A percentile compares a stretch with the other conserved stretches of the same genome.
phyloP scores from a whole-genome alignment of 225 moss, liverwort and hornwort genomes.

The Bryum argenteum region DNA sequence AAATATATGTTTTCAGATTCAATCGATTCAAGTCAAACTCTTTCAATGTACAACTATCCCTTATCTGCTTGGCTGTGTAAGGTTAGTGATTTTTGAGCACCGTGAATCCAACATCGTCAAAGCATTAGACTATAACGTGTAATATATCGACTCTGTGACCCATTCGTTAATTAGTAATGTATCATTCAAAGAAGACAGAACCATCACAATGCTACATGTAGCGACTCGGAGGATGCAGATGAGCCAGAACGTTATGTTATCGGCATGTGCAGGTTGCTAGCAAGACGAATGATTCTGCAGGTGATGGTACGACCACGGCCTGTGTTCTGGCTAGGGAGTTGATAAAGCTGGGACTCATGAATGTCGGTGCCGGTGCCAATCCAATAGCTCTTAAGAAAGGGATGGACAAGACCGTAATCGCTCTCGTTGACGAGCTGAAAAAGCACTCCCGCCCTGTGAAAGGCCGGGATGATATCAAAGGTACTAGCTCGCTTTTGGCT shows the following conservation, averaged over 20 bases:
- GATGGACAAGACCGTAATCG: slow-evolving; percentile 49
- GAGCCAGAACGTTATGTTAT: slow-evolving; percentile 22
- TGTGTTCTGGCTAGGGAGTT: slow-evolving; percentile 81
- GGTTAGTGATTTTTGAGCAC: neutral
- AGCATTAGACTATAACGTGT: neutral
- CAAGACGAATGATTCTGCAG: slow-evolving; percentile 89
- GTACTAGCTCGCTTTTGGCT: slow-evolving; percentile 14
- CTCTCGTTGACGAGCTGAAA: slow-evolving; percentile 44
- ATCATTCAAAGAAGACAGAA: slow-evolving; percentile 23
- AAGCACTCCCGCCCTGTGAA: slow-evolving; percentile 41
- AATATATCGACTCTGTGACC: neutral
- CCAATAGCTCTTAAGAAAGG: slow-evolving; percentile 54
- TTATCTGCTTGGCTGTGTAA: neutral
- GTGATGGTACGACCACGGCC: slow-evolving; percentile 92
- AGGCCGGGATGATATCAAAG: slow-evolving; percentile 44
- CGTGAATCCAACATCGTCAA: no score
- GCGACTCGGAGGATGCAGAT: neutral
- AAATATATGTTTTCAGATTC: neutral
- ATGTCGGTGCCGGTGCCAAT: slow-evolving; percentile 80
- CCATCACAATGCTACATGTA: neutral
- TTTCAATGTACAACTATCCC: neutral
- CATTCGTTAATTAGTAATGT: neutral
- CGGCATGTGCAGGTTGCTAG: slow-evolving; percentile 71
- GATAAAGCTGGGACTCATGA: slow-evolving; percentile 77
- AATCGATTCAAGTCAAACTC: slow-evolving; percentile 4